Conservation (phyloP, 1,284 basidiomycete genomes). For the Coniferiporia weirii region DNA sequence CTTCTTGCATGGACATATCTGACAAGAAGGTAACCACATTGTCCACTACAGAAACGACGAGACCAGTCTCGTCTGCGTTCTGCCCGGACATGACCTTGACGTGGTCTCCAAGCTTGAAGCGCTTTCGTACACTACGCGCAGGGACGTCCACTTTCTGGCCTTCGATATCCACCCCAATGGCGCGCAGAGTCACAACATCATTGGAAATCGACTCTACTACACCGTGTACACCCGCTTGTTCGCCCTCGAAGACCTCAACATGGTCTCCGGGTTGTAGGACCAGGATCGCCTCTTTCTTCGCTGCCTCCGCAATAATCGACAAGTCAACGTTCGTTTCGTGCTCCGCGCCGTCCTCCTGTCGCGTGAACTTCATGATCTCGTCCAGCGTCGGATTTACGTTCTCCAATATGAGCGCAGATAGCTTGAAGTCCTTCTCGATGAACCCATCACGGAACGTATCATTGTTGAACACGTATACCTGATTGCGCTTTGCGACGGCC, state of each 20-base stretch:
- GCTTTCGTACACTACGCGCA: slow-evolving; percentile 86
- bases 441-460: slow-evolving; percentile 95
- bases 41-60: slow-evolving; percentile 89
- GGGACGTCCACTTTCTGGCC: slow-evolving; percentile 85
- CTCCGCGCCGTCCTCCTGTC: slow-evolving; percentile 58
- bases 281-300: slow-evolving; percentile 79
- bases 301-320: slow-evolving; percentile 83
- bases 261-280: slow-evolving; percentile 97
- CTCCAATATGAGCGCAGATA: slow-evolving; percentile 76
- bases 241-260: slow-evolving; percentile 96
- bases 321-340: slow-evolving; percentile 67
- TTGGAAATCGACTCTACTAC: slow-evolving; percentile 85
- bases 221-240: slow-evolving; percentile 91
- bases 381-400: slow-evolving; percentile 94
- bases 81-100: slow-evolving; percentile 97
- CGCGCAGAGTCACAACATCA: slow-evolving; percentile 84
- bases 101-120: slow-evolving; percentile 96
- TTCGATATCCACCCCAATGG: slow-evolving; percentile 77
- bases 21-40: slow-evolving; percentile 95
- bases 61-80: slow-evolving; percentile 92
- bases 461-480: slow-evolving; percentile 80
- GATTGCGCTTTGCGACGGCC: slow-evolving; percentile 67
- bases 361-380: slow-evolving; percentile 89
- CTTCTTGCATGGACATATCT: slow-evolving; percentile 96
- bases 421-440: slow-evolving; percentile 93